Percentiles rank a stretch among this genome's conserved stretches.
phyloP scores from a whole-genome alignment of 345 rosid species.

The Pelargonium nanum region DNA sequence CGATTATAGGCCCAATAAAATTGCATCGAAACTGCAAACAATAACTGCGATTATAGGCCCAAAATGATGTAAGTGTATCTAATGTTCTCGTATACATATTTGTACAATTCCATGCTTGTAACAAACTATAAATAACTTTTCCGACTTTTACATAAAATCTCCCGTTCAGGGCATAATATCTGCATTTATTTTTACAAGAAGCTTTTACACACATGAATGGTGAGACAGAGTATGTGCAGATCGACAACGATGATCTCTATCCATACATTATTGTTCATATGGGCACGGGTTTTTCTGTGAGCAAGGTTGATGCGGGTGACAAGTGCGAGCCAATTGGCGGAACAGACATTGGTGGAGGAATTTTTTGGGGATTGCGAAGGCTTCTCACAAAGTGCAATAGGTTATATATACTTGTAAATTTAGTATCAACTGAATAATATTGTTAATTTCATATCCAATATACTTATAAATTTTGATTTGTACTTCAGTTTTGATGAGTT shows the following conservation, averaged over 20 bases:
- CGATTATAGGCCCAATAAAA: too few relatives aligned
- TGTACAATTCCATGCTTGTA: too few relatives aligned
- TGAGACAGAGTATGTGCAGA: constrained; percentile 54
- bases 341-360: constrained; percentile 84
- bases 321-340: constrained; percentile 76
- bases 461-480: constrained; percentile 9
- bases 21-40: too few relatives aligned
- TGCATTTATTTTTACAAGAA: too few relatives aligned
- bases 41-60: too few relatives aligned
- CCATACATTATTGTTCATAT: constrained; percentile 85
- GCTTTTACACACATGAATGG: constrained; percentile 66
- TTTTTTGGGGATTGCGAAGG: constrained; percentile 79
- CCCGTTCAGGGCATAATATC: too few relatives aligned
- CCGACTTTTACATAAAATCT: too few relatives aligned
- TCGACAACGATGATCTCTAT: constrained; percentile 63
- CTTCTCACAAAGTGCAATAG: constrained; percentile 74
- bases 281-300: constrained; percentile 74
- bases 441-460: too few relatives aligned
- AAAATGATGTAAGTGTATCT: too few relatives aligned
- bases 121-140: too few relatives aligned
- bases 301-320: constrained; percentile 66
- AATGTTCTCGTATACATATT: too few relatives aligned
- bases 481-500: constrained; percentile 57
- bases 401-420: constrained; percentile 23
- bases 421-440: neutral